These are phyloP conservation scores for Blastosporella zonata DNA, from an alignment of 1,284 basidiomycete species.

Conservation along the genomic window DNA sequence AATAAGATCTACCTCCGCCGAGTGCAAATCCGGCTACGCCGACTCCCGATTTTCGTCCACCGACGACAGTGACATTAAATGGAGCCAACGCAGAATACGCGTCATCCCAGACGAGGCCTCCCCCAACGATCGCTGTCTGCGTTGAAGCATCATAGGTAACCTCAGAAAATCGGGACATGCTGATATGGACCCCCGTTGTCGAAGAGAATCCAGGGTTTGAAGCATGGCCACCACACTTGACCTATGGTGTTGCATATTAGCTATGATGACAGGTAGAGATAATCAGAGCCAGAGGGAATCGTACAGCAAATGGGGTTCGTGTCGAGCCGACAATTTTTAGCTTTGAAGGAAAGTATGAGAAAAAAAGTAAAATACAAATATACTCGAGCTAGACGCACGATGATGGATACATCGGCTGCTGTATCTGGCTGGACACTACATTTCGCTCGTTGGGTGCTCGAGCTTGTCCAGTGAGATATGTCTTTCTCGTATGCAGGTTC, in stretches of 20 bases:
- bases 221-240: constrained; percentile 53
- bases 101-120: constrained; percentile 55
- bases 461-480: constrained; percentile 42
- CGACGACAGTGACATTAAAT: constrained; percentile 46
- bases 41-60: constrained; percentile 48
- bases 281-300: constrained; percentile 7
- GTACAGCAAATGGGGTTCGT: constrained; percentile 40
- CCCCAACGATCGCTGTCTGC: constrained; percentile 43
- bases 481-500: constrained; percentile 32
- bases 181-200: constrained; percentile 52
- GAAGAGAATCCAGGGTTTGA: constrained; percentile 50
- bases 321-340: constrained; percentile 43
- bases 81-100: constrained; percentile 49
- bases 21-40: constrained; percentile 55
- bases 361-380: neutral
- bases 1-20: constrained; percentile 44
- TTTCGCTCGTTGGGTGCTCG: constrained; percentile 37
- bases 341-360: constrained; percentile 20
- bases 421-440: constrained; percentile 53
- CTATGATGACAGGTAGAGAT: neutral
- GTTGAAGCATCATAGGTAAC: constrained; percentile 37
- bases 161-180: constrained; percentile 48
- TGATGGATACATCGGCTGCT: constrained; percentile 41
- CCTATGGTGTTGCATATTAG: constrained; percentile 26
- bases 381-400: constrained; percentile 38